Conservation (phyloP, 2,329 filamentous ascomycete genomes). For the Mycosphaerella sp. region DNA sequence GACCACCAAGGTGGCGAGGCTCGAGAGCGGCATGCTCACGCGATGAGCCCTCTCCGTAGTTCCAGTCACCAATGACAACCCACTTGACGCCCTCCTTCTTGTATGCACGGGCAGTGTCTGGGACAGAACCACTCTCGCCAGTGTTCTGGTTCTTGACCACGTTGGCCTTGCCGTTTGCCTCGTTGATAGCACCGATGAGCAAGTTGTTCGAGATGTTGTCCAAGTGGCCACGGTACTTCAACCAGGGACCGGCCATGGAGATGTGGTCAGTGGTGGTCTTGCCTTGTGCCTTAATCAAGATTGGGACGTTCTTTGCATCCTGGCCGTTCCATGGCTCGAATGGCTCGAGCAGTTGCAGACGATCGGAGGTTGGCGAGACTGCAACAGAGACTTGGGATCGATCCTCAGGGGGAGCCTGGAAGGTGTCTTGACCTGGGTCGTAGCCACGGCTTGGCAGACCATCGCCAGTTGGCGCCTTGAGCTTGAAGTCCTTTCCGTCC, state of each 20-base stretch:
- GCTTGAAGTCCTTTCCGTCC: slow-evolving; percentile 92
- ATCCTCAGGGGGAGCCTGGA: slow-evolving; percentile 80
- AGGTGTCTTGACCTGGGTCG: slow-evolving; percentile 51
- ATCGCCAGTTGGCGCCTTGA: slow-evolving; percentile 70
- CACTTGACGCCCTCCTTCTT: slow-evolving; percentile 94
- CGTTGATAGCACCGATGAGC: slow-evolving; percentile 95
- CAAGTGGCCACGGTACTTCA: slow-evolving; percentile 97
- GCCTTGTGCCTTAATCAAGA: slow-evolving; percentile 92
- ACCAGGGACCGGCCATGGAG: slow-evolving; percentile 78
- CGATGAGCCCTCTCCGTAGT: slow-evolving; percentile 96
- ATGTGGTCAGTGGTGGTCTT: slow-evolving; percentile 45
- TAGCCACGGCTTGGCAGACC: slow-evolving; percentile 77
- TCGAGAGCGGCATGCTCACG: slow-evolving; percentile 98
- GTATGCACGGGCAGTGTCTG: slow-evolving; percentile 93
- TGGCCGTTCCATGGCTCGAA: slow-evolving; percentile 82
- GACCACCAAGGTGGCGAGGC: slow-evolving; percentile 91
- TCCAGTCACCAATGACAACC: slow-evolving; percentile 99
- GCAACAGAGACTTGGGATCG: slow-evolving; percentile 66
- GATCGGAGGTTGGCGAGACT: slow-evolving; percentile 83
- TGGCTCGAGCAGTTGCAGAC: slow-evolving; percentile 83
- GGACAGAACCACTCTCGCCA: slow-evolving; percentile 79
- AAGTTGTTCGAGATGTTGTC: slow-evolving; percentile 99
- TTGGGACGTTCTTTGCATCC: slow-evolving; percentile 75
- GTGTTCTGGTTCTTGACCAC: slow-evolving; percentile 89
- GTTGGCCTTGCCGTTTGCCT: slow-evolving; percentile 94